Conservation (phyloP, 495 filamentous ascomycete genomes). For the Letharia lupina region DNA sequence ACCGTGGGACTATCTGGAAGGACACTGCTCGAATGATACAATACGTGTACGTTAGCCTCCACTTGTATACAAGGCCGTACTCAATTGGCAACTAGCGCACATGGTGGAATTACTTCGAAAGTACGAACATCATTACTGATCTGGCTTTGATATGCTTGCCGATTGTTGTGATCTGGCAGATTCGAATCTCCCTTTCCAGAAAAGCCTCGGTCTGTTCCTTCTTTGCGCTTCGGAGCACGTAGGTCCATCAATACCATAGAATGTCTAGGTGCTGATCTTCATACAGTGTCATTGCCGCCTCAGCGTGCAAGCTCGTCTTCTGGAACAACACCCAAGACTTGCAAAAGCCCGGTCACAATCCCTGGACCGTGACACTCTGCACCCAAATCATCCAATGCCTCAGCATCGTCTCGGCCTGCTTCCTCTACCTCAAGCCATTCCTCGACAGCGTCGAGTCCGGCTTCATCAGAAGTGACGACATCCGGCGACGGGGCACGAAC, state of each 20-base stretch:
- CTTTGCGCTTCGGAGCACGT: slow-evolving; percentile 35
- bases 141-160: slow-evolving; percentile 34
- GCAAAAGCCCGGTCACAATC: background rate
- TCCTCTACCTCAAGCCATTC: slow-evolving; percentile 6
- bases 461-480: slow-evolving; percentile 10
- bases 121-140: slow-evolving; percentile 40
- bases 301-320: slow-evolving; percentile 1
- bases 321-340: background rate
- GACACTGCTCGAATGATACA: background rate
- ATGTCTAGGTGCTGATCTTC: background rate
- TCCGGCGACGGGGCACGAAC: slow-evolving; percentile 5
- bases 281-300: slow-evolving; percentile 1
- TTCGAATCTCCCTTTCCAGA: slow-evolving; percentile 31
- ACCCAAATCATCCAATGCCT: slow-evolving; percentile 12
- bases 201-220: slow-evolving; percentile 30
- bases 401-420: slow-evolving; percentile 12
- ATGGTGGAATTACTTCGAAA: slow-evolving; percentile 35
- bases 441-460: slow-evolving; percentile 8
- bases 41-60: background rate
- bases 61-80: background rate
- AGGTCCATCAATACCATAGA: slow-evolving; percentile 11
- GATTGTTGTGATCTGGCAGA: slow-evolving; percentile 30
- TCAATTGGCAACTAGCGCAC: slow-evolving; percentile 14
- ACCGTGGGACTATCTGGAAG: slow-evolving; percentile 9
- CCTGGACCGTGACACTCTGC: slow-evolving; percentile 6